Conservation (phyloP, 2,329 filamentous ascomycete species). For the Coniella lustricola region DNA sequence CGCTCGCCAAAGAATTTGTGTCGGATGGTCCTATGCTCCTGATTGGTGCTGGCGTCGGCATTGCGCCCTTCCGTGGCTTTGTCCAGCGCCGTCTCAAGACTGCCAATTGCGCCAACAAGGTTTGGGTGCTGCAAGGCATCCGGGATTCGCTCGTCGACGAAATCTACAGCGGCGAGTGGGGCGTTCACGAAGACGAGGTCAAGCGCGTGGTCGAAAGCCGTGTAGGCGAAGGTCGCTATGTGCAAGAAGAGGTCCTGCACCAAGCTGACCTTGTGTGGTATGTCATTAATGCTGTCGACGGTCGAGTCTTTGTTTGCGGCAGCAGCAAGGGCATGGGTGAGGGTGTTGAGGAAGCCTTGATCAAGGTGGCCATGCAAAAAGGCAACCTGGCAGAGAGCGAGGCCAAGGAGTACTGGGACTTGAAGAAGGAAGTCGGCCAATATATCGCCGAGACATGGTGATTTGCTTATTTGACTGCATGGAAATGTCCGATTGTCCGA, state of each 20-base stretch:
- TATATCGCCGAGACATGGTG: slow-evolving; percentile 84
- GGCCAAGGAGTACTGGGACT: slow-evolving; percentile 79
- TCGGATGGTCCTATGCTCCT: slow-evolving; percentile 95
- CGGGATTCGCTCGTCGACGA: slow-evolving; percentile 94
- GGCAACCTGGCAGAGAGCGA: slow-evolving; percentile 78
- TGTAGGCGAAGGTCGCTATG: slow-evolving; percentile 76
- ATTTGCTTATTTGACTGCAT: slow-evolving; percentile 5
- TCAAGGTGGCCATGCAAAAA: slow-evolving; percentile 89
- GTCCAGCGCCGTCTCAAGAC: slow-evolving; percentile 90
- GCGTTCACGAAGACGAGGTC: slow-evolving; percentile 80
- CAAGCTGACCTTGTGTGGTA: slow-evolving; percentile 98
- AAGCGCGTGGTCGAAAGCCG: slow-evolving; percentile 75
- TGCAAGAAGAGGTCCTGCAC: slow-evolving; percentile 87
- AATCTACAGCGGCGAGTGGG: slow-evolving; percentile 94
- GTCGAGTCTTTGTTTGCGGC: slow-evolving; percentile 92
- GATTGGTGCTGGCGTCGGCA: slow-evolving; percentile 92
- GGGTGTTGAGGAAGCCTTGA: slow-evolving; percentile 79
- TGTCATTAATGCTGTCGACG: slow-evolving; percentile 93
- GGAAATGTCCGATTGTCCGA: too few relatives aligned
- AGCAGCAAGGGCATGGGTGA: slow-evolving; percentile 96
- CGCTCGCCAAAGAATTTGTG: slow-evolving; percentile 83
- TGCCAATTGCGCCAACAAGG: slow-evolving; percentile 94
- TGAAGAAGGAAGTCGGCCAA: slow-evolving; percentile 87
- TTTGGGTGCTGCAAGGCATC: slow-evolving; percentile 91
- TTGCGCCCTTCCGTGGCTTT: slow-evolving; percentile 95